phyloP scores from a whole-genome alignment of 2,329 filamentous ascomycete species.

The Xylariaceae sp. region DNA sequence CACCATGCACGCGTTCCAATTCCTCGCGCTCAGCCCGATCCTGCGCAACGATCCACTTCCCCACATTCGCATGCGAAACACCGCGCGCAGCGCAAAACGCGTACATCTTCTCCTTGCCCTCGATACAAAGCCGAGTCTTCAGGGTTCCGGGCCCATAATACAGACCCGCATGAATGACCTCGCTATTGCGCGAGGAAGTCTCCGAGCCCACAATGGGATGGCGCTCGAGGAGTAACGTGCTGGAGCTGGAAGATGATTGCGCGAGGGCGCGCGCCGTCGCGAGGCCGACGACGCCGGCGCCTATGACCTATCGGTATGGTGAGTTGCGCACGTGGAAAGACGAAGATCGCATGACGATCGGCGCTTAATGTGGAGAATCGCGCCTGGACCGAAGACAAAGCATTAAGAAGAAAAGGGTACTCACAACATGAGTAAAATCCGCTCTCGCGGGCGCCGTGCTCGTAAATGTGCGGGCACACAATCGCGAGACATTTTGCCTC shows the following conservation, averaged over 20 bases:
- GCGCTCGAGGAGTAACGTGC: constrained; percentile 75
- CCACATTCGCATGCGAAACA: constrained; percentile 68
- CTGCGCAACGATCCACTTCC: constrained; percentile 96
- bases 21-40: constrained; percentile 62
- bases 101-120: constrained; percentile 73
- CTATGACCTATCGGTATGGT: constrained; percentile 42
- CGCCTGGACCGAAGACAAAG: background rate
- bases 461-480: constrained; percentile 26
- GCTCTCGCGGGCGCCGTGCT: constrained; percentile 26
- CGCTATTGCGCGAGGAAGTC: constrained; percentile 84
- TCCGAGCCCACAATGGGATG: constrained; percentile 73
- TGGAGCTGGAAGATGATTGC: constrained; percentile 42
- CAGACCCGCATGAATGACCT: constrained; percentile 93
- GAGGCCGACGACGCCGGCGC: constrained; percentile 67
- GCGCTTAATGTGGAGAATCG: too few species aligned
- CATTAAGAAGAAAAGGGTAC: constrained; percentile 11
- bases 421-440: constrained; percentile 36
- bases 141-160: constrained; percentile 76
- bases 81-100: constrained; percentile 61
- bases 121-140: constrained; percentile 79
- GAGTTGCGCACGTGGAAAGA: background rate
- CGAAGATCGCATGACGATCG: background rate
- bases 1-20: constrained; percentile 46
- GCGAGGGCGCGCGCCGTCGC: constrained; percentile 72
- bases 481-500: constrained; percentile 4